Evolutionary conservation across 1,284 basidiomycete species (phyloP).

Genomic region (Takashimella koratensis): DNA sequence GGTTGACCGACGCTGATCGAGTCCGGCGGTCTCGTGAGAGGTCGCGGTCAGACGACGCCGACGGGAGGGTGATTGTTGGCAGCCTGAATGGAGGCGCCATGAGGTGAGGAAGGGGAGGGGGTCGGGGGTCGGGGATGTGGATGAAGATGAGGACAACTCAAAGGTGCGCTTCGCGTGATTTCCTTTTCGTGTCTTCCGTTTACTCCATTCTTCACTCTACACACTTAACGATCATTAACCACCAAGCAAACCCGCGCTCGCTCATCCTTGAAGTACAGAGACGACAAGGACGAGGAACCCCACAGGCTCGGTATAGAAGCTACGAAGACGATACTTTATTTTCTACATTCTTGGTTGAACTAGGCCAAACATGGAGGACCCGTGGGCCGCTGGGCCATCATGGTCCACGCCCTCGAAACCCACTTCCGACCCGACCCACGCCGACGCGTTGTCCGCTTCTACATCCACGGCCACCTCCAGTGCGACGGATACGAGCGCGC

Average conservation of each 20-base stretch:
- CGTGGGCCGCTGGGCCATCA: conserved; percentile 31
- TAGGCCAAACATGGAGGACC: conserved; percentile 29
- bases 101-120: background rate
- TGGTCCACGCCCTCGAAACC: conserved; percentile 25
- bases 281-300: background rate
- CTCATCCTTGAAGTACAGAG: no score
- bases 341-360: no score
- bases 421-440: conserved; percentile 2
- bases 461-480: no score
- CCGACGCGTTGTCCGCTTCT: background rate
- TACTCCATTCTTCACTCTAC: no score
- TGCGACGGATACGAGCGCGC: background rate
- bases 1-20: background rate
- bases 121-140: background rate
- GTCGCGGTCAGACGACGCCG: background rate
- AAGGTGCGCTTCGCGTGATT: no score
- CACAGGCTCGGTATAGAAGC: no score
- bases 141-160: no score
- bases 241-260: no score
- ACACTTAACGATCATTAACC: no score
- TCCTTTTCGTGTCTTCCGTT: no score
- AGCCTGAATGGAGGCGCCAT: background rate
- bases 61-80: background rate
- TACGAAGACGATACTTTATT: no score
- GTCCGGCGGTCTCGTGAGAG: background rate